Base-by-base conservation (phyloP, 1,284 basidiomycete genomes). In the Phlebopus sp. region DNA sequence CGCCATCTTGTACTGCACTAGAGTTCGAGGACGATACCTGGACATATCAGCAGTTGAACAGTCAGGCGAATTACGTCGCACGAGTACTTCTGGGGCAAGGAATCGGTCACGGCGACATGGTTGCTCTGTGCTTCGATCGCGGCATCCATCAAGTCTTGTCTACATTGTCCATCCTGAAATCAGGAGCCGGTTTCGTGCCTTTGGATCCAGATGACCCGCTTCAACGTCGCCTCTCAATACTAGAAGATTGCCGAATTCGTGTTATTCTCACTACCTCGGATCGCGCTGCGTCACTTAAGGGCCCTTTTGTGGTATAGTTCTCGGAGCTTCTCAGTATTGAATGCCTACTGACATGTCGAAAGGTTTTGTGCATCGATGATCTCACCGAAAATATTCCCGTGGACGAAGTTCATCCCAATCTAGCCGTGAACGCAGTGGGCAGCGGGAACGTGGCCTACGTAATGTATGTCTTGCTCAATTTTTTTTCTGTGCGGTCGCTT, bases 141-240 rank as follows among this genome's bases (percentile, higher is more conserved):
- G 48, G 45, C 31, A 45, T 51, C 14, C 23, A 41, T 15, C 48
- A 53, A 43, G 49, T 60, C 40, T 37, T 56, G 31, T 57, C 50
- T 21, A 52, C 56, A 21, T 44, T 60, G 23, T 55, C 55, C 17
- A 39, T 53, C 30, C 52, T 58, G 36, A 61, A 60, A 49, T 46
- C 55, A 21, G 59, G 58, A 32, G 55, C 49, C 5, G 42, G 53
- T n/a, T 56, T 52, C 40, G 48, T 55, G 3, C 54, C 54, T 8
- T 43, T 55, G 36, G 58, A 58, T 44, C 46, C 50, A 11, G 46
- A 47, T 13, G 50, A 48, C 18, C 46, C 52, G 14, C 10, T 32
- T 15, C 34, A 48, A 15, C 46, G 52, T 27, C 49, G 49, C 27
- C 37, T 41, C 17, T 17, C 35, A 30, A 42, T 51, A 4, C 31